Evolutionary conservation across 2,329 filamentous ascomycete species (phyloP).

Genomic region (Beauveria sp.): DNA sequence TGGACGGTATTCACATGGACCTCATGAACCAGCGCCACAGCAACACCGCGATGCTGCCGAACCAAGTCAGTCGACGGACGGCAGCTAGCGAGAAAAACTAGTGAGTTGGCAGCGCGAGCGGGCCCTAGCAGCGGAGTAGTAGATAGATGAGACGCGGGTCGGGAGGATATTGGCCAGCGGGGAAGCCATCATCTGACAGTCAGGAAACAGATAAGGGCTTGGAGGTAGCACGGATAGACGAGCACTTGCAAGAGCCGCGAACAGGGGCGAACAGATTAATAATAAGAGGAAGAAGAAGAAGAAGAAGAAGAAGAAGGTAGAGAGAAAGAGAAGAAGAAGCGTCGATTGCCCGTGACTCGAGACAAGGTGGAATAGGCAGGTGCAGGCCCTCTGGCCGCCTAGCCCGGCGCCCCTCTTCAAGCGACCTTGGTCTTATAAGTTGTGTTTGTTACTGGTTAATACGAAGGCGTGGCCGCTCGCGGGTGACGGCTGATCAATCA

Average conservation of each 20-base stretch:
- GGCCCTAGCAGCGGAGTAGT: neutral
- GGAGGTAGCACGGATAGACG: neutral
- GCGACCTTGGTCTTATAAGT: neutral
- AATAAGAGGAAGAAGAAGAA: neutral
- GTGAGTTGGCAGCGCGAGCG: neutral
- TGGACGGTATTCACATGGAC: neutral
- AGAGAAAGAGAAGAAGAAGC: neutral
- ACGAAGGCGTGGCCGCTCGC: neutral
- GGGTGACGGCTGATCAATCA: neutral
- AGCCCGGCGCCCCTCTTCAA: neutral
- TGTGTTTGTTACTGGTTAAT: no score
- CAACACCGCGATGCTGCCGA: neutral
- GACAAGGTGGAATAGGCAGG: neutral
- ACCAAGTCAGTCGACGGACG: neutral
- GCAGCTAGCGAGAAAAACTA: neutral
- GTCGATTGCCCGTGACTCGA: no score
- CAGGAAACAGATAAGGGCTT: neutral
- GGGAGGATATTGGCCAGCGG: neutral
- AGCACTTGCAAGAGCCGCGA: constrained; percentile 2
- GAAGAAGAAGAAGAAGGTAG: neutral
- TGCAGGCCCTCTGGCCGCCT: neutral
- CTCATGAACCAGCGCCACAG: constrained; percentile 2
- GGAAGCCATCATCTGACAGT: neutral
- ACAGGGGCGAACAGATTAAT: neutral
- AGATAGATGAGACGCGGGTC: constrained; percentile 1